Conservation (phyloP, 2,329 filamentous ascomycete species). For the Talaromyces marneffei region DNA sequence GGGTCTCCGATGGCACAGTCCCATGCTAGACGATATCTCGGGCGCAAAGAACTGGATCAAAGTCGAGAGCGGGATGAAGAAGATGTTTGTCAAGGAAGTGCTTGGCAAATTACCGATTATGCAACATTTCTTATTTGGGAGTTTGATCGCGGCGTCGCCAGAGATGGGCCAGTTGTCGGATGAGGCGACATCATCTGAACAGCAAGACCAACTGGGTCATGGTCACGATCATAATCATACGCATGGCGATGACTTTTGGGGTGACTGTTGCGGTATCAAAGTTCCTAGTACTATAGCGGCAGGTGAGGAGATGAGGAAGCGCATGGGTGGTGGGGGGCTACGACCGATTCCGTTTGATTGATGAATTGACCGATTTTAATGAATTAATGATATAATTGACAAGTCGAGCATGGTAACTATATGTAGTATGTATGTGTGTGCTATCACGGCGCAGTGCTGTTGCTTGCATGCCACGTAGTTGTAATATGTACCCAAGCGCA, state of each 20-base stretch:
- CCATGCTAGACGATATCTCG: slow-evolving; percentile 97
- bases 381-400: not conserved
- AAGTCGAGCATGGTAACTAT: not conserved
- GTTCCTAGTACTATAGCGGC: slow-evolving; percentile 92
- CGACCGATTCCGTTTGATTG: slow-evolving; percentile 46
- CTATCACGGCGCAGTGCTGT: not conserved
- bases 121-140: slow-evolving; percentile 96
- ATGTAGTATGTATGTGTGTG: not conserved
- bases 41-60: slow-evolving; percentile 85
- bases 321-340: slow-evolving; percentile 61
- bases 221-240: slow-evolving; percentile 64
- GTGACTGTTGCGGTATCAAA: slow-evolving; percentile 96
- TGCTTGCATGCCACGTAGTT: not conserved
- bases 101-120: slow-evolving; percentile 91
- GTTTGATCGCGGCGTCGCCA: slow-evolving; percentile 69
- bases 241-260: slow-evolving; percentile 60
- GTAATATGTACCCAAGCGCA: not conserved
- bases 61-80: slow-evolving; percentile 89
- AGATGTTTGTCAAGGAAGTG: slow-evolving; percentile 94
- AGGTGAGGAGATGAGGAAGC: slow-evolving; percentile 80
- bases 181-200: slow-evolving; percentile 38
- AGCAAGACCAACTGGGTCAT: slow-evolving; percentile 57
- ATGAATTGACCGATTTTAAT: not conserved
- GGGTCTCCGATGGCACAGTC: slow-evolving; percentile 89
- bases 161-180: slow-evolving; percentile 59